Conservation (phyloP, 768 basidiomycete genomes). For the Termitomyces sp. region DNA sequence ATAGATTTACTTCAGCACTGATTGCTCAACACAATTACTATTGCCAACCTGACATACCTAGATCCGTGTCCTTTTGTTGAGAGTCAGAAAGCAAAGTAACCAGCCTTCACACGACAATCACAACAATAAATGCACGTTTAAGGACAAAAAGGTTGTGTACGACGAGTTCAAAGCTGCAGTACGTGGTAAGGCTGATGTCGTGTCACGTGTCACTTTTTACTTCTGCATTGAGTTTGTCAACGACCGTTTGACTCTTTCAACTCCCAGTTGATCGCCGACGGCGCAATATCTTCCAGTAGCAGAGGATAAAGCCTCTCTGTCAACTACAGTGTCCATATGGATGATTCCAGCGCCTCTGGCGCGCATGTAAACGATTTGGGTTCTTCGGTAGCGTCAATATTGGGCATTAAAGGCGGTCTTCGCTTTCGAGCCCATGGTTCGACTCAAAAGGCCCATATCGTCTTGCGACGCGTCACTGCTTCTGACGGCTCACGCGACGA, state of each 20-base stretch:
- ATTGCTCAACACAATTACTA: background rate
- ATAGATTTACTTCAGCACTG: background rate
- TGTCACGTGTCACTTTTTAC: slow-evolving; percentile 14
- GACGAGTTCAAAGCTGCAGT: too few species aligned
- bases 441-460: slow-evolving; percentile 63
- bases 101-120: background rate
- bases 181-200: too few species aligned
- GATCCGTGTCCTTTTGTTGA: background rate
- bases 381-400: slow-evolving; percentile 43
- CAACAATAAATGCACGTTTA: background rate
- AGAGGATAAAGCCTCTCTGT: slow-evolving; percentile 5
- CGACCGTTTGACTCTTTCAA: slow-evolving; percentile 3
- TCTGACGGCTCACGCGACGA: slow-evolving; percentile 41
- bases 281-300: slow-evolving; percentile 5
- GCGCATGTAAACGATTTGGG: slow-evolving; percentile 22
- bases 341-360: slow-evolving; percentile 32
- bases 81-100: background rate
- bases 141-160: too few species aligned
- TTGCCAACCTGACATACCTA: background rate
- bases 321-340: slow-evolving; percentile 23
- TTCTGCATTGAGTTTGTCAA: slow-evolving; percentile 1
- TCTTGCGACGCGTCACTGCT: slow-evolving; percentile 56
- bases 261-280: slow-evolving; percentile 7
- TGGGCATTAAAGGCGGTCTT: slow-evolving; percentile 57
- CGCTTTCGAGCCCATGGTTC: slow-evolving; percentile 65